phyloP scores from a whole-genome alignment of 2,329 filamentous ascomycete species.

The Sporothrix protearum region DNA sequence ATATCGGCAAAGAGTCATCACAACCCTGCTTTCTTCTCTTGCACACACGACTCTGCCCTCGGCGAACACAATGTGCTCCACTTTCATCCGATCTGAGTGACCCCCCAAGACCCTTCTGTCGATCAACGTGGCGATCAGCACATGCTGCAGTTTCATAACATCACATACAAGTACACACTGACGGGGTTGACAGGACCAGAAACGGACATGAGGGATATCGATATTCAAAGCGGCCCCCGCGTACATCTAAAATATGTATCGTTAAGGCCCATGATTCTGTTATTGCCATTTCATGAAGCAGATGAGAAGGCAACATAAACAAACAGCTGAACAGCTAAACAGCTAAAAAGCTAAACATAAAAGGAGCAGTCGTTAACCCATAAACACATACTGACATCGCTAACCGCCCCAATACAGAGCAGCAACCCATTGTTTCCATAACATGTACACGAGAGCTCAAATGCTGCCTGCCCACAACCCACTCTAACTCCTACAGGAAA shows the following conservation, averaged over 20 bases:
- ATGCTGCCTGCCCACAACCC: neutral
- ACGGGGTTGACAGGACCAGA: neutral
- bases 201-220: neutral
- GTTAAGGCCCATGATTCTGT: neutral
- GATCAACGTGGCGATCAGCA: constrained; percentile 16
- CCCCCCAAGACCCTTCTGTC: constrained; percentile 7
- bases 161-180: neutral
- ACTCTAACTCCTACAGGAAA: neutral
- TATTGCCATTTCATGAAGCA: neutral
- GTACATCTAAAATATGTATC: neutral
- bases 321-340: neutral
- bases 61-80: neutral
- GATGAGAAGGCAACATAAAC: neutral
- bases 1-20: neutral
- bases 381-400: neutral
- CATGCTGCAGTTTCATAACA: constrained; percentile 13
- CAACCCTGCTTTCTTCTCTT: too few species aligned
- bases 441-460: neutral
- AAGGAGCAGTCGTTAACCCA: neutral
- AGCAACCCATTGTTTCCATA: neutral
- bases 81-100: constrained; percentile 9
- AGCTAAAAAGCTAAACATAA: neutral
- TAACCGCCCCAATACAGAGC: neutral
- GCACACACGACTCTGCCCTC: neutral
- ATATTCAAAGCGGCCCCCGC: neutral